Conservation (phyloP, 148 eudicot genomes). For the Drosera capensis region DNA sequence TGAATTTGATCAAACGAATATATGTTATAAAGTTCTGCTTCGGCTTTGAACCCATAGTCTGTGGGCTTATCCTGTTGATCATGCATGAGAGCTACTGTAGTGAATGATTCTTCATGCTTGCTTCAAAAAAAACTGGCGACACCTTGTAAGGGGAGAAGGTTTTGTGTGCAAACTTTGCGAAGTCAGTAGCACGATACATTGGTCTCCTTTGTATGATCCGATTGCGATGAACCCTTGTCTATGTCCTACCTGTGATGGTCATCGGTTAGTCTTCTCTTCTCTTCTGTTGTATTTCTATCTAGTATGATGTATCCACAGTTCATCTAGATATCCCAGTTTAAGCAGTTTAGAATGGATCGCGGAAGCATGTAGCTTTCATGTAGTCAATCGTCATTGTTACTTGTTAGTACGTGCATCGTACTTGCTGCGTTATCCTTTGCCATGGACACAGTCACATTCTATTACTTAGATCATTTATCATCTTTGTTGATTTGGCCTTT, state of each 20-base stretch:
- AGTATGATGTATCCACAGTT: background rate
- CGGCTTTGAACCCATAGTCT: no score
- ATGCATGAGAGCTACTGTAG: no score
- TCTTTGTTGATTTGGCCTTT: background rate
- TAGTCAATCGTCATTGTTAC: no score
- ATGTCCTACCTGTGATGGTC: constrained; percentile 36
- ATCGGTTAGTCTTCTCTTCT: constrained; percentile 15
- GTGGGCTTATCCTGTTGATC: no score
- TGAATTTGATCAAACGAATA: no score
- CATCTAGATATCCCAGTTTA: background rate
- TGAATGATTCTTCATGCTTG: no score
- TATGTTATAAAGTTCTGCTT: no score
- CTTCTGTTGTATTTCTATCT: background rate
- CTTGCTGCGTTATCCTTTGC: no score
- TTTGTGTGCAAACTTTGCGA: constrained; percentile 61
- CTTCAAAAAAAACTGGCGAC: constrained; percentile 24
- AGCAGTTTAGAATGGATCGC: background rate
- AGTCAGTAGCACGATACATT: constrained; percentile 42
- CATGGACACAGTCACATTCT: background rate
- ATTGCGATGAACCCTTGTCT: constrained; percentile 27
- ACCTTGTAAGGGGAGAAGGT: constrained; percentile 49
- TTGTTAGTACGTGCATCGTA: no score
- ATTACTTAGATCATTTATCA: background rate
- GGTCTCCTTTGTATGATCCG: constrained; percentile 84
- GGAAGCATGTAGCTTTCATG: no score